Evolutionary conservation across 2,329 filamentous ascomycete species (phyloP).

Genomic region (Ophiostoma pallidulum): DNA sequence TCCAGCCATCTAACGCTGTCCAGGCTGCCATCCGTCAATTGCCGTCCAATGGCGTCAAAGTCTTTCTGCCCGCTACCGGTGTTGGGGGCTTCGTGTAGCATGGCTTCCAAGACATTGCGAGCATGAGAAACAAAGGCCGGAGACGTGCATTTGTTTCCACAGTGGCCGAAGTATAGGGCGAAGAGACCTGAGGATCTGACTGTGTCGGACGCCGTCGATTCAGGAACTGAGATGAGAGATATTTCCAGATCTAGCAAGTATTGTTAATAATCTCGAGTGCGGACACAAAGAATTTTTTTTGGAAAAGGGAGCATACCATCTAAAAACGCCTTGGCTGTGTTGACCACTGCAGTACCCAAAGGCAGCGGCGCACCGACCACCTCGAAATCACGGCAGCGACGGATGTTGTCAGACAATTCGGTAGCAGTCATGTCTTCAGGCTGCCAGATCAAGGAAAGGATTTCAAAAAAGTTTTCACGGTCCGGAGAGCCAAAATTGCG

Average conservation of each 20-base stretch:
- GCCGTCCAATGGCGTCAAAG: constrained; percentile 28
- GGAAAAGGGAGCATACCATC: constrained; percentile 33
- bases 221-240: constrained; percentile 27
- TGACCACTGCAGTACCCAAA: constrained; percentile 29
- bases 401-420: constrained; percentile 23
- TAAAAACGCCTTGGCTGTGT: constrained; percentile 38
- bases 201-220: constrained; percentile 24
- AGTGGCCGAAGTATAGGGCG: constrained; percentile 31
- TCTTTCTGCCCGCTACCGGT: constrained; percentile 7
- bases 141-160: constrained; percentile 19
- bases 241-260: constrained; percentile 37
- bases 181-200: constrained; percentile 33
- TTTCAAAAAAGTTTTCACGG: constrained; percentile 30
- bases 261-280: not conserved
- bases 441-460: constrained; percentile 41
- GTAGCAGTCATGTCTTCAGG: constrained; percentile 27
- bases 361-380: constrained; percentile 12
- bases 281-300: not conserved
- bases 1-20: constrained; percentile 38
- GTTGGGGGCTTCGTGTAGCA: constrained; percentile 28
- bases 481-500: constrained; percentile 30
- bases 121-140: constrained; percentile 29
- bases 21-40: constrained; percentile 28
- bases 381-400: constrained; percentile 15
- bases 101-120: constrained; percentile 27